These are phyloP conservation scores for Cladosporium sp. DNA, from an alignment of 2,329 filamentous ascomycete species.

Conservation along the genomic window DNA sequence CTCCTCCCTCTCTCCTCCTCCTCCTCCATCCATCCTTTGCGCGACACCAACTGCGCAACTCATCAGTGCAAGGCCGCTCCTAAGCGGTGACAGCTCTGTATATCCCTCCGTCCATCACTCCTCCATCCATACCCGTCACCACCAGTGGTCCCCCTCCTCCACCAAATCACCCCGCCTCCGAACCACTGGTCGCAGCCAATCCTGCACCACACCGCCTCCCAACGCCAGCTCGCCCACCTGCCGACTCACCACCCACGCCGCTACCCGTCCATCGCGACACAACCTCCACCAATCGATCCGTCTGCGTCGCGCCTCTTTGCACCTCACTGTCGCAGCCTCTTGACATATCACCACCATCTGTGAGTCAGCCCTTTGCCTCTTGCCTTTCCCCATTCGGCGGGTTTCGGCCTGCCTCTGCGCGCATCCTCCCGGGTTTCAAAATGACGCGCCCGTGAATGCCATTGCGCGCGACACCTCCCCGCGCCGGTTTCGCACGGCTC, in stretches of 20 bases:
- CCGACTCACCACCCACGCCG: conserved; percentile 7
- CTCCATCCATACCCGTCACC: neutral
- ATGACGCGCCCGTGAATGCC: conserved; percentile 5
- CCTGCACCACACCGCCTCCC: conserved; percentile 3
- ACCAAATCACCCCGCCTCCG: neutral
- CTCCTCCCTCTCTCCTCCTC: neutral
- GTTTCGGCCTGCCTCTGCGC: neutral
- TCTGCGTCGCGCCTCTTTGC: conserved; percentile 6
- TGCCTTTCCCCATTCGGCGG: neutral
- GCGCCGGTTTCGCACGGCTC: conserved; percentile 8
- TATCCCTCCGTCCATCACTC: no score
- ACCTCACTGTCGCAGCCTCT: conserved; percentile 5
- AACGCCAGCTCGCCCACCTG: no score
- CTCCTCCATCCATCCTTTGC: neutral
- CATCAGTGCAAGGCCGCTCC: no score
- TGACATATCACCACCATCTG: neutral
- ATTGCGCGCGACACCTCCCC: conserved; percentile 1
- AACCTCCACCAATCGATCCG: conserved; percentile 6
- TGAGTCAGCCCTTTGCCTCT: conserved; percentile 8
- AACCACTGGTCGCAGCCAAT: neutral
- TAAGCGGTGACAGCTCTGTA: no score
- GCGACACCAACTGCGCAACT: no score
- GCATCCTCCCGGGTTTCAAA: neutral
- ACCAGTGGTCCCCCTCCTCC: neutral
- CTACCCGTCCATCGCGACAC: conserved; percentile 6